Base-by-base conservation (phyloP, 225 moss, liverwort and hornwort genomes). In the Pseudisothecium myosuroides region DNA sequence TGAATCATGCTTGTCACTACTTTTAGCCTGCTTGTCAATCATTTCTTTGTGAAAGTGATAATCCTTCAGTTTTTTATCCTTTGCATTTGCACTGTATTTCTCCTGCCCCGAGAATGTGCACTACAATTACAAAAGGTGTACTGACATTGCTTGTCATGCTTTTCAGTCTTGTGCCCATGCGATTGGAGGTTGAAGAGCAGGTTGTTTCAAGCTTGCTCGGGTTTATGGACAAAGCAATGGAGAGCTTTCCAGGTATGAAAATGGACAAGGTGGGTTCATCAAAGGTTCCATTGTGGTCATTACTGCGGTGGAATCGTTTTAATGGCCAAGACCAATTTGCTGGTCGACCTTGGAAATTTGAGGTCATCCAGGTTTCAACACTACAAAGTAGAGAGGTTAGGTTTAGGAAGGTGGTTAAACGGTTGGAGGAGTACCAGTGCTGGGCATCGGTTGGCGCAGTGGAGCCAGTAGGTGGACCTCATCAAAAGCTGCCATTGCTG, bases 111-210 rank as follows among this genome's bases (percentile, higher is more conserved):
- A 82, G 81, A 76, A 75, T 84, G 61, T 83, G 66, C 67, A 66
- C 39, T 66, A 17, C 50, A 87, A 82, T 61, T 61, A 54, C 82
- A 31, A 76, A 37, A 37, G 72, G 45, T 78, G 68, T 61, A 76
- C 26, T 88, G 67, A 59, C 74, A 76, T 55, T 83, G 47, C 80
- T 54, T 90, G 71, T 79, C 47, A 73, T 90, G 84, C 88, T 93
- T 41, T 90, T 83, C 92, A 98, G 98, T 89, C 87, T 98, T 92
- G 98, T 97, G 85, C 98, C 98, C 59, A 85, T 98, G 92, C 94
- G 97, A 63, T 90, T 98, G 91, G 98, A 98, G 93, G 89, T 98
- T 87, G 98, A 98, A 89, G 98, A 98, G 89, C 95, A 95, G 91
- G 91, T 97, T 87, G 96, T 98, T 83, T 96, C 97, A 82, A 97